phyloP scores from a whole-genome alignment of 139 green algal species.

The Mesotaenium endlicherianum region DNA sequence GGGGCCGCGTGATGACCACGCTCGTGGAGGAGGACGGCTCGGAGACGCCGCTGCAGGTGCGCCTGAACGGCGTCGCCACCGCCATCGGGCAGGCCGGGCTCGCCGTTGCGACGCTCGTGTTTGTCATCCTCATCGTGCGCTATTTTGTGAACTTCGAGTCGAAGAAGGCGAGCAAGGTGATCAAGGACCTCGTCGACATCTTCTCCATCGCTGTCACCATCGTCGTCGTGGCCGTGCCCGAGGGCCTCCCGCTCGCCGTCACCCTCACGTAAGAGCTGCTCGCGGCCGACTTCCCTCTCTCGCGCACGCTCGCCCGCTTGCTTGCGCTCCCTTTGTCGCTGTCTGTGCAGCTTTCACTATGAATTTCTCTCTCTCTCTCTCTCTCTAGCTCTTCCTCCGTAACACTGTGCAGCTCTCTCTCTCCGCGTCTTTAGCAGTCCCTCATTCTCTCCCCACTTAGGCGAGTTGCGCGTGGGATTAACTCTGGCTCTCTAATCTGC shows the following conservation, averaged over 20 bases:
- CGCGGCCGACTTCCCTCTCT: neutral
- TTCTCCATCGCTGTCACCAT: conserved; percentile 71
- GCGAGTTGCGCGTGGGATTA: neutral
- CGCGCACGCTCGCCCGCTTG: neutral
- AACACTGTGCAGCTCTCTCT: neutral
- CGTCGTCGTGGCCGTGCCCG: conserved; percentile 84
- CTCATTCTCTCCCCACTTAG: neutral
- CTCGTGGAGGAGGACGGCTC: conserved; percentile 65
- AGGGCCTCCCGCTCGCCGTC: conserved; percentile 81
- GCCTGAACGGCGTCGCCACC: conserved; percentile 66
- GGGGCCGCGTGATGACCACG: conserved; percentile 68
- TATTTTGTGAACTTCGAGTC: conserved; percentile 10
- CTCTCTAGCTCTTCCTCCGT: neutral
- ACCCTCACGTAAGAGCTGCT: conserved; percentile 47
- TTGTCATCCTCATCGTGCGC: conserved; percentile 65
- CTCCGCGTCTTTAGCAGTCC: neutral
- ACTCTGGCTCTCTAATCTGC: neutral
- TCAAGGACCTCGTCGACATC: conserved; percentile 32
- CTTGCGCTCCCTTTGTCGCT: neutral
- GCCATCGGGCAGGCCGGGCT: conserved; percentile 93
- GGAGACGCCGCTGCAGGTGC: conserved; percentile 87
- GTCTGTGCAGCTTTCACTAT: neutral
- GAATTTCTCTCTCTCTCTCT: neutral
- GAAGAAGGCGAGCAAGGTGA: neutral
- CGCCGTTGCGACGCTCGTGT: conserved; percentile 80